Percentiles rank a stretch among this genome's conserved stretches.
Evolutionary conservation across 345 rosid species (phyloP).

Genomic region (Aegle marmelos): DNA sequence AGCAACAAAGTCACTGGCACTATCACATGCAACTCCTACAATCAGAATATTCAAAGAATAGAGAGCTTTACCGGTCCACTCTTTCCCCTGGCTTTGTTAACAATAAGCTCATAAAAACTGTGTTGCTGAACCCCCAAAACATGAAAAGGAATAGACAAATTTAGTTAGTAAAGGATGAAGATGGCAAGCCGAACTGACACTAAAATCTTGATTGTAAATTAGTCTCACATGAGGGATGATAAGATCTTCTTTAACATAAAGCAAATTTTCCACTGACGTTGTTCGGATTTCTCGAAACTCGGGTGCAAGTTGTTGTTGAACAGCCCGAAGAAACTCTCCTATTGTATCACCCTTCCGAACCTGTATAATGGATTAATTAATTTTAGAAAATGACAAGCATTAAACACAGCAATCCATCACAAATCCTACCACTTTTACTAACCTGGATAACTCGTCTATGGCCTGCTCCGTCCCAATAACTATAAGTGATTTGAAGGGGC

Average conservation of each 20-base stretch:
- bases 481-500: constrained; percentile 94
- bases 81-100: constrained; percentile 98
- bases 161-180: constrained; percentile 6
- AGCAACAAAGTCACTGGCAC: not conserved
- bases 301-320: constrained; percentile 98
- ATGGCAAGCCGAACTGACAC: not conserved
- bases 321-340: constrained; percentile 86
- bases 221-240: constrained; percentile 93
- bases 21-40: not conserved
- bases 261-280: constrained; percentile 87
- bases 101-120: constrained; percentile 93
- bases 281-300: constrained; percentile 97
- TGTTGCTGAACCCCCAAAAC: constrained; percentile 76
- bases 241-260: constrained; percentile 96
- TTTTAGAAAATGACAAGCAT: not conserved
- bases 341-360: constrained; percentile 85
- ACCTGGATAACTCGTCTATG: constrained; percentile 93
- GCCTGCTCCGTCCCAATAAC: constrained; percentile 99
- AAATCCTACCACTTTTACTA: constrained; percentile 24
- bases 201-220: not conserved
- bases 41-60: not conserved
- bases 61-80: constrained; percentile 88
- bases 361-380: constrained; percentile 25
- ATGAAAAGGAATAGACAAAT: constrained; percentile 5
- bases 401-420: constrained; percentile 8